Base-by-base conservation (phyloP, 1,284 basidiomycete species). In the Moesziomyces parantarcticus region DNA sequence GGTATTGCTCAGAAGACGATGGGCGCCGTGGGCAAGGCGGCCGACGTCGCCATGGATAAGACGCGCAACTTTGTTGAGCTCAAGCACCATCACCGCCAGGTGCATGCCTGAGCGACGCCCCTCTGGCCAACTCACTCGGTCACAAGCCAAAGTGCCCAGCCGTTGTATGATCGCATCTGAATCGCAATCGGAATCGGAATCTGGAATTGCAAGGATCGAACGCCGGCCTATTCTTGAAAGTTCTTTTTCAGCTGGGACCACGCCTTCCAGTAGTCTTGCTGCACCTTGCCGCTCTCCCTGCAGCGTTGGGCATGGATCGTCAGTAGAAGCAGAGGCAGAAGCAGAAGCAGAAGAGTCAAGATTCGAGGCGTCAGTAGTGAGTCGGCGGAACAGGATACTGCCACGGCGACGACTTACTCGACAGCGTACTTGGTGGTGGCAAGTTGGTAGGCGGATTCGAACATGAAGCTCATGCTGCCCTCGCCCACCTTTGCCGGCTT, bases 401-500 rank as follows among this genome's bases (percentile, higher is more conserved):
- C 11, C 10, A 13, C 29, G 29, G 26, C 29, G 29, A 32, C 29
- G 14, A 39, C 36, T 39, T 18, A 39, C 43, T 51, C 52, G 46
- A 80, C 71, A 11, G 76, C 74, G 58, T 75, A 79, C 58, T 62
- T 71, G 16, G 78, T 79, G 10, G 75, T 78, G 3, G 66, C 74
- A 8, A 79, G 59, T 58, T 79, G 78, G 48, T 75, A 79, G 29
- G 64, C 65, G n/a, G 66, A 69, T 42, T 80, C 78, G 26, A 80
- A 80, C 78, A 80, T 80, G 61, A 78, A 78, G 41, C 74, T 70
- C 64, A 78, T 75, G 36, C 65, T 75, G 3, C 76, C 75, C 34
- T 75, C 69, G 14, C 67, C 66, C 16, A 74, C 64, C 55, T 78
- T 78, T 16, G 44, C 44, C 2, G 78, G 78, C 43, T 56, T 50